Base-by-base conservation (phyloP, 352 stramenopile genomes). In the Phytopythium cucurbitacearum region DNA sequence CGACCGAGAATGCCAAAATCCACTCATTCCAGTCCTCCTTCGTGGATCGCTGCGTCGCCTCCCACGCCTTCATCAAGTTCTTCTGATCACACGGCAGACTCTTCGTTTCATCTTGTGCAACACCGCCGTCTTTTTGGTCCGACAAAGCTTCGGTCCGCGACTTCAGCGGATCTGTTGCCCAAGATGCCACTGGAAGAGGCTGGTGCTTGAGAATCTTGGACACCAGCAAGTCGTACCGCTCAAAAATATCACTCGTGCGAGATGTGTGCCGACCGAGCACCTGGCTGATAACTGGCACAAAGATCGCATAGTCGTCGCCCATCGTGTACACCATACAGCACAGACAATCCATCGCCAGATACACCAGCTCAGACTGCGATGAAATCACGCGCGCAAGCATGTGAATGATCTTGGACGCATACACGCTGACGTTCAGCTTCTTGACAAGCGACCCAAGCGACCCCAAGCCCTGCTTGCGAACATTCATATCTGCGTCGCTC, bases 21-120 rank as follows among this genome's bases (percentile, higher is more conserved):
- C 98, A 99, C 65, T 99, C 97, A 53, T 94, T 95, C 97, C 97
- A 99, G 62, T 99, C 97, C 56, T 95, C 85, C 48, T 94, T 94
- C 9, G 83, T 95, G 10, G 77, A 86, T 44, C 84, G 75, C 45
- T 95, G 83, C 8, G 83, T 87, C 40, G 80, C 73, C 42, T 95
- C 85, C 85, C 85, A 95, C 8, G 85, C 85, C 46, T 93, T 92
- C 67, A 89, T 79, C 16, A 95, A 60, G 48, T 92, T 89, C 40
- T 78, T 77, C 56, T 95, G 83, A 46, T 95, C 82, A 49, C 80
- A 91, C 13, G 85, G 85, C 15, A 93, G 56, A 40, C 64, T 87
- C 48, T 90, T 95, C 2, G 73, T 75, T 60, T 94, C 84, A 47
- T 93, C 83, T 7, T 67, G 60, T 9, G 54, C 62, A 5, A 15